Base-by-base conservation (phyloP, 495 filamentous ascomycete species). In the Penicillium argentinense region DNA sequence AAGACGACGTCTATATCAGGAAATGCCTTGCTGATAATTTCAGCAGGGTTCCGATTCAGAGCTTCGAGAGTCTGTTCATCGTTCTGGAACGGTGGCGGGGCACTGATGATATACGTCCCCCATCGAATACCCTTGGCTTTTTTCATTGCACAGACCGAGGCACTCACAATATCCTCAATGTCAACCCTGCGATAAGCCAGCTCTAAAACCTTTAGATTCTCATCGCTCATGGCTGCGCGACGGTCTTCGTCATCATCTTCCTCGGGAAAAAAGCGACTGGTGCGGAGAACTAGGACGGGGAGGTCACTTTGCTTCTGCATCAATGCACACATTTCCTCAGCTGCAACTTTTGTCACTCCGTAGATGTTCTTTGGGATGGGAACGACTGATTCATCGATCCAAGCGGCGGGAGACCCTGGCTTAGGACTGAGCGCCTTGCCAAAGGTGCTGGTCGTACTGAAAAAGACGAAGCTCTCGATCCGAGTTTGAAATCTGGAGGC, bases 41-140 rank as follows among this genome's bases (percentile, higher is more conserved):
- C 42, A 2, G 42, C 42, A 8, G 42, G 42, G 13, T 34, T 36
- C 28, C 29, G 19, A 23, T 22, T 12, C 42, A 44, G n/a, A 17
- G 42, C 29, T 11, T 44, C 42, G 9, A 44, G 29, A 7, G 42
- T 44, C 5, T 26, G 21, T 3, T 0, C 3, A 23, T 36, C 21
- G 5, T 34, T 34, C 4, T 24, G 8, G 29, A 44, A 44, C 11
- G 42, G 42, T 5, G 42, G 42, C 13, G 29, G 42, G 13, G 42
- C 42, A n/a, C 42, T 44, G 11, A 44, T 44, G 6, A 44, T 44
- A 34, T 44, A 44, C n/a, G 33, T 44, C 14, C 42, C 42, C 42
- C 42, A 44, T 22, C 19, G 29, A 36, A 44, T 36, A 16, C 23
- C 42, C 22, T 34, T 44, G 11, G 42, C 42, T 12, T 24, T 44